Evolutionary conservation across 83 land plant species (phyloP).

Genomic region (Diphasiastrum complanatum): DNA sequence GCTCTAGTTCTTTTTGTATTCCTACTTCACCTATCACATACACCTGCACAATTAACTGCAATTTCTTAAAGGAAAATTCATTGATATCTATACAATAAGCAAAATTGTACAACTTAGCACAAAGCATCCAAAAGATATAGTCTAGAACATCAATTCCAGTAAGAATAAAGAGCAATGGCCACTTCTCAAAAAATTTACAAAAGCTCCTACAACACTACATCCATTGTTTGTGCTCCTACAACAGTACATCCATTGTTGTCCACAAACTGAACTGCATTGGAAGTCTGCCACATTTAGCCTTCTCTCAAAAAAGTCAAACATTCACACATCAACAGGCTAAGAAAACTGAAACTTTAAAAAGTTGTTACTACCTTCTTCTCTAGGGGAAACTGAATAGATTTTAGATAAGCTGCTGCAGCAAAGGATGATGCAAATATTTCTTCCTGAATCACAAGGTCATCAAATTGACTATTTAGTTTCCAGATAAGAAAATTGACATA

Average conservation of each 20-base stretch:
- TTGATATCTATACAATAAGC: not conserved
- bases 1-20: slow-evolving; percentile 84
- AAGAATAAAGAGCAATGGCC: too few species aligned
- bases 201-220: too few species aligned
- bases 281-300: not conserved
- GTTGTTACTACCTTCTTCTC: slow-evolving; percentile 66
- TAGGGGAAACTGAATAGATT: slow-evolving; percentile 82
- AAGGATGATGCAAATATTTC: slow-evolving; percentile 98
- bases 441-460: too few species aligned
- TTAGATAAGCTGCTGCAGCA: slow-evolving; percentile 96
- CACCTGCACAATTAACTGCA: slow-evolving; percentile 42
- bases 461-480: too few species aligned
- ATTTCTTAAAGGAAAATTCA: not conserved
- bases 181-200: too few species aligned
- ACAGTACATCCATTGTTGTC: not conserved
- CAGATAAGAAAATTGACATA: too few species aligned
- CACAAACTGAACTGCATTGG: not conserved
- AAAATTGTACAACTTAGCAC: not conserved
- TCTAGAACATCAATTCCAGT: too few species aligned
- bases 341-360: not conserved
- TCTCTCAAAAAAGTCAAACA: not conserved
- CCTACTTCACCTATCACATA: slow-evolving; percentile 94
- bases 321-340: not conserved
- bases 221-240: too few species aligned
- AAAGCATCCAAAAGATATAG: not conserved